phyloP scores from a whole-genome alignment of 2,329 filamentous ascomycete species.

The Fusarium redolens region DNA sequence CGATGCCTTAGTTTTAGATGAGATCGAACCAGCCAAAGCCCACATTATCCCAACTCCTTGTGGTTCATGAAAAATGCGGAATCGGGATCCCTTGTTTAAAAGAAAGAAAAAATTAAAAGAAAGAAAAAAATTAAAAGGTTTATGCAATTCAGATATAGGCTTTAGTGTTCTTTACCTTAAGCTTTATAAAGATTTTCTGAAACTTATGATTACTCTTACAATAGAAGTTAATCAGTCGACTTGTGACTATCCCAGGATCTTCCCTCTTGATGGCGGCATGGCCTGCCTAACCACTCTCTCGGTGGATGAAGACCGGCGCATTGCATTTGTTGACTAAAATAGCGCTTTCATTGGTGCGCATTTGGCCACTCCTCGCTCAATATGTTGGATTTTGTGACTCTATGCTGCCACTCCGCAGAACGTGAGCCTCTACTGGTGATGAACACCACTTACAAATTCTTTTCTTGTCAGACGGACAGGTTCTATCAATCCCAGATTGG shows the following conservation, averaged over 20 bases:
- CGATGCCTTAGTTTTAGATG: conserved; percentile 21
- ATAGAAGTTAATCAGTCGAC: not conserved
- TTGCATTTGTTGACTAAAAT: conserved; percentile 37
- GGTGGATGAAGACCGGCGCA: conserved; percentile 34
- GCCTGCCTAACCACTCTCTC: conserved; percentile 28
- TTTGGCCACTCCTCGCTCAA: conserved; percentile 32
- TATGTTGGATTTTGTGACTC: conserved; percentile 21
- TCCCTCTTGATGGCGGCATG: conserved; percentile 15
- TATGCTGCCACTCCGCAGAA: conserved; percentile 7
- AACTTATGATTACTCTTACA: not conserved
- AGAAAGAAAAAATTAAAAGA: not conserved
- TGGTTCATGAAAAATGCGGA: not conserved
- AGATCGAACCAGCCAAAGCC: conserved; percentile 15
- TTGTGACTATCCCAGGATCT: not conserved
- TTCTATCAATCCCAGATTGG: not conserved
- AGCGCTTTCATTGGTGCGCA: conserved; percentile 45
- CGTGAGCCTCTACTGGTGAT: conserved; percentile 14
- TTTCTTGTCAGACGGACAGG: conserved; percentile 10
- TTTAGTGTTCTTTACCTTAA: not conserved
- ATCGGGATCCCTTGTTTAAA: not conserved
- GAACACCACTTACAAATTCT: conserved; percentile 5
- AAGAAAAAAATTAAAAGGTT: not conserved
- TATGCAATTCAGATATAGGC: not conserved
- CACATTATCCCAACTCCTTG: conserved; percentile 18
- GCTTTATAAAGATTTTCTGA: not conserved